Base-by-base conservation (phyloP, 495 filamentous ascomycete genomes). In the Tuber indicum region DNA sequence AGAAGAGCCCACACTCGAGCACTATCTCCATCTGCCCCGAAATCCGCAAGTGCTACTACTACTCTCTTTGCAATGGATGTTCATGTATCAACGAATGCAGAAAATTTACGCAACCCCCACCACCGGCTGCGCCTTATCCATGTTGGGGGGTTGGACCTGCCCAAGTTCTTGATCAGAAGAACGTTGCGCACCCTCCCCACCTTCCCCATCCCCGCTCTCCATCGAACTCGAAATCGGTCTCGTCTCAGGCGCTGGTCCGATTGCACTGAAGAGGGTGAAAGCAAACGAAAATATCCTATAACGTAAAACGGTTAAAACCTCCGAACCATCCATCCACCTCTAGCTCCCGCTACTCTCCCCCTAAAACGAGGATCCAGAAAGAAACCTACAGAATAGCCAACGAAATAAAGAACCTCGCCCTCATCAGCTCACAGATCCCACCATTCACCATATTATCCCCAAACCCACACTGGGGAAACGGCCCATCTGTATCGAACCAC, bases 331-430 rank as follows among this genome's bases (percentile, higher is more conserved):
- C 9, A 26, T 26, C 52, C 23, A 17, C 14, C 58, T 36, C 26
- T 4, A 0, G 4, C 14, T 36, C 12, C 16, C 58, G 14, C 1
- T 12, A 12, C 49, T 14, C 26, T 3, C 26, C 12, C 4, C 32
- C 26, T 7, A 36, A 36, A 12, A 7, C 17, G 16, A 7, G 26
- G 32, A 32, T 32, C 6, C 1, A 6, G 26, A 8, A 66, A 6
- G 26, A 36, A 36, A 32, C 58, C 4, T 66, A 66, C 58, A 66
- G 32, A 66, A 66, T 66, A 12, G 32, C 26, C 58, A 66, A 8
- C 32, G 58, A 66, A 36, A 66, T 66, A 36, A 66, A 66, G 58
- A 66, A 66, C 58, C 58, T 66, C 58, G 26, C 58, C 26, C 58
- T 66, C 58, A 66, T 66, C 26, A 66, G 14, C 14, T 66, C 58